Percentiles rank a stretch among this genome's conserved stretches.
Conservation (phyloP, 306 rosid species). For the Dalbergia cochinchinensis region DNA sequence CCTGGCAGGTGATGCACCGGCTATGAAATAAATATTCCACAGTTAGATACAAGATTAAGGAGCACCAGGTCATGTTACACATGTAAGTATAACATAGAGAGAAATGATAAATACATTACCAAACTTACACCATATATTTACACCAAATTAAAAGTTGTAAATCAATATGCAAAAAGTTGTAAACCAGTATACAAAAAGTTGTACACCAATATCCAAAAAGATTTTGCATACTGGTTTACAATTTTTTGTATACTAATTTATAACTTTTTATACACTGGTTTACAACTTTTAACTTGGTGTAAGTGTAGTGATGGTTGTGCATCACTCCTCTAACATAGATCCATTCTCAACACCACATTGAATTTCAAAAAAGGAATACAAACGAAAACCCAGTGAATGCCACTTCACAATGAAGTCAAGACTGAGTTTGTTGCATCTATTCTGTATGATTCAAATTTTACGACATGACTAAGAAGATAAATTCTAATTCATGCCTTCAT, state of each 20-base stretch:
- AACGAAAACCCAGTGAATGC: constrained; percentile 21
- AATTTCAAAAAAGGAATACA: constrained; percentile 26
- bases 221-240: no score
- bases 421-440: constrained; percentile 19
- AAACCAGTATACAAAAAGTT: no score
- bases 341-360: constrained; percentile 32
- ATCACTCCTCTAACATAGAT: constrained; percentile 38
- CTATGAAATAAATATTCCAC: constrained; percentile 48
- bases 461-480: constrained; percentile 15
- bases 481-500: constrained; percentile 31
- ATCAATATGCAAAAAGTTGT: no score
- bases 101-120: no score
- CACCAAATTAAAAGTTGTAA: no score
- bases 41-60: constrained; percentile 33
- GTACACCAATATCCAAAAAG: no score
- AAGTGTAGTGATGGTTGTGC: no score
- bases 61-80: neutral
- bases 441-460: constrained; percentile 9
- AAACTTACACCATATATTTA: no score
- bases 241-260: no score
- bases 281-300: no score
- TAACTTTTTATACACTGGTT: no score
- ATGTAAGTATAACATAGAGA: constrained; percentile 31
- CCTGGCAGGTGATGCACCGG: constrained; percentile 67
- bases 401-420: constrained; percentile 25